Evolutionary conservation across 306 rosid species (phyloP), one percentile per base, ranked within the genome.

Genomic region (Castanopsis chinensis): DNA sequence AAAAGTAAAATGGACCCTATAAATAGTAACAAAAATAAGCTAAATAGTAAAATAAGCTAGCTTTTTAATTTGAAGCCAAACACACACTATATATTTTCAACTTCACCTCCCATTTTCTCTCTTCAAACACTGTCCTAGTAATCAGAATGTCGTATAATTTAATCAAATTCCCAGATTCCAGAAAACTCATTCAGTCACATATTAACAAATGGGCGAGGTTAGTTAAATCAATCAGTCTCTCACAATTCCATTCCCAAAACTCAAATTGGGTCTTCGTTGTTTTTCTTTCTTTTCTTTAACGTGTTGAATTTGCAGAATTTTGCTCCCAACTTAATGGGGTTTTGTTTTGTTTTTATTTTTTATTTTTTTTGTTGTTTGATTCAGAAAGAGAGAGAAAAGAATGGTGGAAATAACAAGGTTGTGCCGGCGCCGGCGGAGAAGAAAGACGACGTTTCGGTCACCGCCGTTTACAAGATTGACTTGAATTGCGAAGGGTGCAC

Each of bases 401-500:
- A 83, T 76, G 92, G 88, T 41, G 77, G 85, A 14, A 91, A 84
- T 77, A 94, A 94, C 89, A 94, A 92, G 78, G 53, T 35, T 35
- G 41, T 8, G 41, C 41, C 8, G 8, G 8, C 2, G 7, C 8
- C 76, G 25, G 80, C 56, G 43, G 91, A 75, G 21, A 85, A 87
- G 80, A 86, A 90, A 68, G 86, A 86, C 77, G 91, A 85, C 23
- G 88, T 81, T 7, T 20, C 59, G 3, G 13, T 57, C 63, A 56
- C 91, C 43, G 86, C 82, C 78, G 88, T 94, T 76, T 86, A 82
- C 25, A 94, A 86, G 84, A 81, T 90, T 6, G 92, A 89, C 17
- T 69, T 89, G 83, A 93, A 91, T 88, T 92, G 97, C 69, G 94
- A 90, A 7, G 99, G 99, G 12, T 90, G 97, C 59, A 93, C 88